Base-by-base conservation (phyloP, 164 flowering plant genomes). In the Pachysandra terminalis region DNA sequence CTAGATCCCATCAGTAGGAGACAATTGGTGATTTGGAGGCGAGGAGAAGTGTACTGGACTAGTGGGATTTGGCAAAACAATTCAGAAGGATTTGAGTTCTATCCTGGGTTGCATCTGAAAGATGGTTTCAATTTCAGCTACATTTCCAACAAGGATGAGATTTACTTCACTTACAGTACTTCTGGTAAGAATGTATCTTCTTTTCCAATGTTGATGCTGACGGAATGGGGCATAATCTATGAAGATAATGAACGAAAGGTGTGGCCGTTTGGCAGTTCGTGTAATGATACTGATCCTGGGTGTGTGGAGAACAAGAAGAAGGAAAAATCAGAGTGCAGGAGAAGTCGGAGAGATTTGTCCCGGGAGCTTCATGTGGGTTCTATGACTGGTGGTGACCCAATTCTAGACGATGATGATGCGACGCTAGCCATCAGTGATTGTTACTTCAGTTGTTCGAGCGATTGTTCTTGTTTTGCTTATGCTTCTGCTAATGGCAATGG, bases 141-240 rank as follows among this genome's bases (percentile, higher is more conserved):
- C 56, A n/a, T 61, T 15, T 4, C 63, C 13, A 63, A 49, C 25
- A 41, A 24, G 25, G 63, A 66, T 54, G 75, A 67, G 71, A 40
- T 41, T 8, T 73, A 67, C 54, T 67, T 73, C 51, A 67, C 1
- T 16, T 73, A 56, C n/a, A n/a, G n/a, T n/a, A n/a, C n/a, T 37
- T 37, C 68, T 19, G 14, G 4, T 8, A 60, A 60, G 22, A 13
- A 21, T 8, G 9, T 14, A 3, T 1, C n/a, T 12, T 16, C n/a
- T 12, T 16, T 14, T 60, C 32, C 23, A 21, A 28, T 32, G 45
- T 32, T 21, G 40, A 40, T 60, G 21, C 16, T 60, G 63, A 21
- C 24, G 15, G 14, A 13, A 32, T 8, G 9, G 63, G 63, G 32
- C 9, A 5, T 1, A 59, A 32, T 26, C n/a, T 16, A 13, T 28